These are phyloP conservation scores for Cercospora berteroae DNA, from an alignment of 2,329 filamentous ascomycete genomes.

Conservation along the genomic window DNA sequence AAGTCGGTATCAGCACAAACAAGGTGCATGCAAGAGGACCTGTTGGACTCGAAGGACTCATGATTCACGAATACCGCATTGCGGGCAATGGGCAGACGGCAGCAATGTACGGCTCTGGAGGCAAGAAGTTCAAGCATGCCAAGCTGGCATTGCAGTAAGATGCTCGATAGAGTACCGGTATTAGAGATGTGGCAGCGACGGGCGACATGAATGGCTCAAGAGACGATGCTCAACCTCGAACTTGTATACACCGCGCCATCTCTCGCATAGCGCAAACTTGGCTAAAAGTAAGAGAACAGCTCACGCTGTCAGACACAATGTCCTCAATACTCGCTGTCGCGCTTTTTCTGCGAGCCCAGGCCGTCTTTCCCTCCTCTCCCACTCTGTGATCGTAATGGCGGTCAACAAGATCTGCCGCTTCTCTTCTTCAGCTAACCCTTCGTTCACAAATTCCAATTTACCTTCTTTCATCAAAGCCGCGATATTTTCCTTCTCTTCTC, in stretches of 20 bases:
- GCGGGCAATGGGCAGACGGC: conserved; percentile 81
- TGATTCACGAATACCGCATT: conserved; percentile 96
- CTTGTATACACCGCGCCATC: neutral
- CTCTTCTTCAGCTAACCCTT: neutral
- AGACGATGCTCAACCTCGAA: neutral
- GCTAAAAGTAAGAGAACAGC: neutral
- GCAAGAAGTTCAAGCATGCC: conserved; percentile 58
- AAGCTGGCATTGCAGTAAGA: conserved; percentile 40
- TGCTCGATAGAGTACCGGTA: neutral
- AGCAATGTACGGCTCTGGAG: conserved; percentile 63
- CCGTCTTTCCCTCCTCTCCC: neutral
- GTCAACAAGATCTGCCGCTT: neutral
- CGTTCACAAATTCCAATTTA: neutral
- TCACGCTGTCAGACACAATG: neutral
- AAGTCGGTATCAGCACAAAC: conserved; percentile 97
- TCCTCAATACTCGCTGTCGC: neutral
- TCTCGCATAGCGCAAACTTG: neutral
- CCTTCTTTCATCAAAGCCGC: neutral
- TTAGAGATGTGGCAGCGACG: neutral
- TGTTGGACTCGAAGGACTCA: conserved; percentile 89
- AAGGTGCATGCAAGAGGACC: conserved; percentile 95
- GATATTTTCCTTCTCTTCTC: neutral
- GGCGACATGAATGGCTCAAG: neutral
- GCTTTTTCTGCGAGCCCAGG: neutral
- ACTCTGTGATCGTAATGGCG: neutral